phyloP scores from a whole-genome alignment of 352 stramenopile species.

The Phytopythium aichiense region DNA sequence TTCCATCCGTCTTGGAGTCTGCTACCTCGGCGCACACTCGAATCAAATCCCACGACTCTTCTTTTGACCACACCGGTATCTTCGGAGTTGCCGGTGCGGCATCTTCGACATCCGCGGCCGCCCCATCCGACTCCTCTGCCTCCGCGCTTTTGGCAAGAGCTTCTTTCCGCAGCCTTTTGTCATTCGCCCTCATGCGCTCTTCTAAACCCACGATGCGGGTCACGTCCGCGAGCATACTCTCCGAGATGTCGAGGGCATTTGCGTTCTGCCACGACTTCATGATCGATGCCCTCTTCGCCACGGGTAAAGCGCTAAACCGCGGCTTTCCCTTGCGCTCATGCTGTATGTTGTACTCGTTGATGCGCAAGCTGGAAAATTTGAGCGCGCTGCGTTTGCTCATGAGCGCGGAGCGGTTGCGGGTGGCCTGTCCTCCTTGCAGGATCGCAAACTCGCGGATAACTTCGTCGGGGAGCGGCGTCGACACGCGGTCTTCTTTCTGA shows the following conservation, averaged over 20 bases:
- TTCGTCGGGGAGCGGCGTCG: constrained; percentile 28
- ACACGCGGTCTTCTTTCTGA: constrained; percentile 8
- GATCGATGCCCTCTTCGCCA: constrained; percentile 11
- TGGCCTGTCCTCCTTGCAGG: constrained; percentile 14
- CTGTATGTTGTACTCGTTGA: constrained; percentile 26
- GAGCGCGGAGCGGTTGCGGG: constrained; percentile 22
- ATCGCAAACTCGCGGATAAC: constrained; percentile 22
- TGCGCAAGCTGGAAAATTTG: constrained; percentile 23
- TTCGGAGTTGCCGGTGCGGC: not conserved
- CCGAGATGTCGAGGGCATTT: constrained; percentile 28
- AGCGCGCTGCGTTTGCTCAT: constrained; percentile 25
- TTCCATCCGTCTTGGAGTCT: constrained; percentile 10
- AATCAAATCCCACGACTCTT: constrained; percentile 34
- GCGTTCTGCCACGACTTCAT: constrained; percentile 32
- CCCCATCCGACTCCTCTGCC: not conserved
- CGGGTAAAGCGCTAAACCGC: constrained; percentile 18
- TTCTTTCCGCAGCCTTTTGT: not conserved
- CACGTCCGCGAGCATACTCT: constrained; percentile 9
- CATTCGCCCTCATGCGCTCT: not conserved
- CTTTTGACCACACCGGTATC: constrained; percentile 13
- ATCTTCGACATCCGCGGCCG: not conserved
- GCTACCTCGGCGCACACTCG: constrained; percentile 35
- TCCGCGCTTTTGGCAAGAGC: not conserved
- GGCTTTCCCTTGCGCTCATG: constrained; percentile 27
- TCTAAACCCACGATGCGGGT: not conserved